A percentile compares a stretch with the other conserved stretches of the same genome.
Evolutionary conservation across 345 rosid genomes (phyloP).

Genomic region (Dipteronia sinensis): DNA sequence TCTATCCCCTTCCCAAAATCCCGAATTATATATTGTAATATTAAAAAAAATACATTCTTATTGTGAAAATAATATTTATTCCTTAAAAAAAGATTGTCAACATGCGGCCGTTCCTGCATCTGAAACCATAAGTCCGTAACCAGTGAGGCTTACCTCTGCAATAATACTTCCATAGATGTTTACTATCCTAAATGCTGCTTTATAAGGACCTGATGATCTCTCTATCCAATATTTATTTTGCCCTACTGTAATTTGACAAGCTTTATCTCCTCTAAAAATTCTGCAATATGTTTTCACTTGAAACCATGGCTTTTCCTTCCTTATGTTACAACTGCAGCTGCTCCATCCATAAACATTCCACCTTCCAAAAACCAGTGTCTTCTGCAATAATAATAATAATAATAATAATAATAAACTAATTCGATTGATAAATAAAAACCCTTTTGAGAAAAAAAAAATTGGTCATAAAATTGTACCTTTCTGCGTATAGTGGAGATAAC

Average conservation of each 20-base stretch:
- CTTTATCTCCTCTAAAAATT: slow-evolving; percentile 22
- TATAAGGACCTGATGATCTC: background rate
- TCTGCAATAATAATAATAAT: slow-evolving; percentile 25
- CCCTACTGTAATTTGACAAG: slow-evolving; percentile 32
- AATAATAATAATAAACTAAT: too few species aligned
- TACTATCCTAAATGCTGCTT: slow-evolving; percentile 3
- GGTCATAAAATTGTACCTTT: slow-evolving; percentile 28
- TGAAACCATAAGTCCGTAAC: too few species aligned
- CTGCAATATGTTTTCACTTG: slow-evolving; percentile 28
- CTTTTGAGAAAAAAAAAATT: too few species aligned
- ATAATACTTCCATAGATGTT: slow-evolving; percentile 7
- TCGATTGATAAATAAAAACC: too few species aligned
- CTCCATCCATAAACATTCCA: slow-evolving; percentile 45
- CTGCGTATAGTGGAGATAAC: slow-evolving; percentile 41
- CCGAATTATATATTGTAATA: too few species aligned
- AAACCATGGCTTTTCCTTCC: slow-evolving; percentile 39
- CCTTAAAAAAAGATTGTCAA: too few species aligned
- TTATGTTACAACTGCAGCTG: background rate
- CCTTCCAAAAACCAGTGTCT: slow-evolving; percentile 18
- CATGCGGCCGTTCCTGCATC: too few species aligned
- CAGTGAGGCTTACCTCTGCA: background rate
- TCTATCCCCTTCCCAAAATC: too few species aligned
- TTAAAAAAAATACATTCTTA: too few species aligned
- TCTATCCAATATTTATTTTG: slow-evolving; percentile 14
- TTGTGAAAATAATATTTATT: too few species aligned